phyloP scores from a whole-genome alignment of 805 yeast species.

The Saccharomycopsis olivae region DNA sequence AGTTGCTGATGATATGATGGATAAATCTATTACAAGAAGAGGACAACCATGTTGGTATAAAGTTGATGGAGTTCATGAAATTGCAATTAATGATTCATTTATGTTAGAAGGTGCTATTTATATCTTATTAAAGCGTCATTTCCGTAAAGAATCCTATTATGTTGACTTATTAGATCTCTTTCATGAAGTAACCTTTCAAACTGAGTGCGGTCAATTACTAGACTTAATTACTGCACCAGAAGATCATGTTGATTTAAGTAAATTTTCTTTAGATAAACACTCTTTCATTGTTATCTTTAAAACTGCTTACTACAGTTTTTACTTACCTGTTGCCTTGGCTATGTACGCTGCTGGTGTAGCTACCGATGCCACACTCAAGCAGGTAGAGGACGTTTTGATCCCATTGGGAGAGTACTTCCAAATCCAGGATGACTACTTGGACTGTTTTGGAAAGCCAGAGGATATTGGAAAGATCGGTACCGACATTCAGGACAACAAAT shows the following conservation, averaged over 20 bases:
- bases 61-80: slow-evolving; percentile 67
- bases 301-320: slow-evolving; percentile 96
- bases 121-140: slow-evolving; percentile 77
- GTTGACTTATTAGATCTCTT: slow-evolving; percentile 85
- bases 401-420: slow-evolving; percentile 98
- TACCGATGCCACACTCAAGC: slow-evolving; percentile 66
- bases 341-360: slow-evolving; percentile 84
- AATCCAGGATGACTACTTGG: slow-evolving; percentile 95
- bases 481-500: slow-evolving; percentile 95
- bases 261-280: slow-evolving; percentile 82
- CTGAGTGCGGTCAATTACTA: slow-evolving; percentile 92
- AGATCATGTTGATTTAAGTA: slow-evolving; percentile 78
- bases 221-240: slow-evolving; percentile 97
- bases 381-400: slow-evolving; percentile 76
- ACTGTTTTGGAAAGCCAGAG: slow-evolving; percentile 95
- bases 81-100: slow-evolving; percentile 95
- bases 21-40: slow-evolving; percentile 88
- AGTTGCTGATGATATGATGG: slow-evolving; percentile 99
- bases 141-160: slow-evolving; percentile 72
- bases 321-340: slow-evolving; percentile 93
- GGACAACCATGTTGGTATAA: slow-evolving; percentile 99
- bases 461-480: slow-evolving; percentile 98
- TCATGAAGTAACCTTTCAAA: slow-evolving; percentile 96
- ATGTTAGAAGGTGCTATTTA: slow-evolving; percentile 95
- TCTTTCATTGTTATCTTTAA: slow-evolving; percentile 92